phyloP scores from a whole-genome alignment of 306 rosid species.

The Vigna hirtella region DNA sequence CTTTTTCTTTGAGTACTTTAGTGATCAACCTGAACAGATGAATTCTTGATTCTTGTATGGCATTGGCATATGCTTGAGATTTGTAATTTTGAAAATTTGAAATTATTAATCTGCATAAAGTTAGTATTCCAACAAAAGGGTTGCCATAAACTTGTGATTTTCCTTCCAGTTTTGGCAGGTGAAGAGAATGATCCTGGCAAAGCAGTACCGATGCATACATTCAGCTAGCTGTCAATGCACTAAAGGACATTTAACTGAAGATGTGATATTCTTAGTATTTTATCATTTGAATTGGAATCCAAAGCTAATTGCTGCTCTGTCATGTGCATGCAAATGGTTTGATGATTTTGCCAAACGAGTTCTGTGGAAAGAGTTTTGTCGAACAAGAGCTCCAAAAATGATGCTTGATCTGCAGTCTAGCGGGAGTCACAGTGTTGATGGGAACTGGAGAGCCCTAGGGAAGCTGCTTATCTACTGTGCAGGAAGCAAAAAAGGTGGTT shows the following conservation, averaged over 20 bases:
- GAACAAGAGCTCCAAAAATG: conserved; percentile 88
- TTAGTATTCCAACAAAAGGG: conserved; percentile 3
- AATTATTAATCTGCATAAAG: neutral
- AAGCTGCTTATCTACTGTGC: conserved; percentile 90
- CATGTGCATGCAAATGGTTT: conserved; percentile 97
- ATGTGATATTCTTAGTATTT: conserved; percentile 79
- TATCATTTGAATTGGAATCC: conserved; percentile 86
- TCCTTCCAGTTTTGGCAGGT: conserved; percentile 47
- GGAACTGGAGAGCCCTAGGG: conserved; percentile 97
- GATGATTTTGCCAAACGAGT: conserved; percentile 96
- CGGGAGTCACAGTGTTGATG: conserved; percentile 93
- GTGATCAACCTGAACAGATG: neutral
- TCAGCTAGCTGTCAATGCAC: conserved; percentile 89
- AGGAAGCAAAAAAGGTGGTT: conserved; percentile 81
- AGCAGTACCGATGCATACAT: conserved; percentile 95
- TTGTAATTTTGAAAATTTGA: neutral
- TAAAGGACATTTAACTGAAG: conserved; percentile 92
- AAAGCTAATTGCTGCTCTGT: conserved; percentile 77
- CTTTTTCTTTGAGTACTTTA: too few species aligned
- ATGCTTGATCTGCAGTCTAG: conserved; percentile 84
- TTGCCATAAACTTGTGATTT: conserved; percentile 27
- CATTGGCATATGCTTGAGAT: conserved; percentile 6
- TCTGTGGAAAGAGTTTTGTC: conserved; percentile 95
- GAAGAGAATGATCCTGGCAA: conserved; percentile 74
- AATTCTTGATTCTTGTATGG: neutral